Base-by-base conservation (phyloP, 768 basidiomycete species). In the Auricularia sp. region DNA sequence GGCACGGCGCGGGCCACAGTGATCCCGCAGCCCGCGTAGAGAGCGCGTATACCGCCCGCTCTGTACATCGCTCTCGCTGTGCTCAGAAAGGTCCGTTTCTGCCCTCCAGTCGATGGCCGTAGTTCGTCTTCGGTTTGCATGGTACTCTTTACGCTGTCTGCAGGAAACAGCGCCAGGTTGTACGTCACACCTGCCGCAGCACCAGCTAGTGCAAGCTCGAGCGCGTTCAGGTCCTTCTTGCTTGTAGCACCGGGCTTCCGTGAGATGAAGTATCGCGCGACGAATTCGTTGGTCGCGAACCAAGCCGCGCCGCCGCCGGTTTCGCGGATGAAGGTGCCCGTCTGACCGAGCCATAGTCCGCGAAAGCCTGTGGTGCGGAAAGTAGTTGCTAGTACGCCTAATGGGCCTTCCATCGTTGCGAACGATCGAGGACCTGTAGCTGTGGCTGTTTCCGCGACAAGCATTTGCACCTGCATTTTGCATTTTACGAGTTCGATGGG, bases 341-440 rank as follows among this genome's bases (percentile, higher is more conserved):
- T 92, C 69, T 98, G 96, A 2, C 96, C 96, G 5, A 96, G 82
- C 96, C 96, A 98, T n/a, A 98, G 84, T 4, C 95, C 95, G 14
- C 84, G 81, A 3, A 94, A 14, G 42, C 96, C 96, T 16, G 84
- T 79, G 0, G 80, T 77, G 47, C 83, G 83, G 13, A 97, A 70
- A 59, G 89, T 83, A 29, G 82, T 79, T 7, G 76, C 76, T 63
- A 93, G 76, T 64, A 97, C 82, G 2, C 83, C 77, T 56, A 91
- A 74, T 0, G 92, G 90, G 0, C 96, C 95, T 10, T 90, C 88
- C 0, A 89, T 62, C 74, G 61, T 67, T 71, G 67, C 69, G 75
- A 69, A 70, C 33, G 67, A 67, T 36, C 42, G 74, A 63, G 16
- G 70, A 35, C 35, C 59, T 13, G 72, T 66, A 8, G 69, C 42